Conservation (phyloP, 495 filamentous ascomycete genomes). For the Penicillium nucicola region DNA sequence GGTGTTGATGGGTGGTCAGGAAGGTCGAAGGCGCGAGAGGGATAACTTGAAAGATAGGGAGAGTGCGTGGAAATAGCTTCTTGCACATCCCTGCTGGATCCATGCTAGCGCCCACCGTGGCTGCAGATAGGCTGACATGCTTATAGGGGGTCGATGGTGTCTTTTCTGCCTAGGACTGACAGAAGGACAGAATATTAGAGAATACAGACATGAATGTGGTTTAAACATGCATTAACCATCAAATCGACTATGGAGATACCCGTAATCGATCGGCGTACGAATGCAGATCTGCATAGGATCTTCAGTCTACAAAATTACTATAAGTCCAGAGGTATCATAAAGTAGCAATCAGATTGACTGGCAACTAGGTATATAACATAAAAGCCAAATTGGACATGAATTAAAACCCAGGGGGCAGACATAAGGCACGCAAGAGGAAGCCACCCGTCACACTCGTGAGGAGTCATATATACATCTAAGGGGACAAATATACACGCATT, state of each 20-base stretch:
- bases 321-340: too few relatives aligned
- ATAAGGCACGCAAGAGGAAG: not conserved
- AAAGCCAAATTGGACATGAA: not conserved
- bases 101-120: not conserved
- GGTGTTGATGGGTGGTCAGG: not conserved
- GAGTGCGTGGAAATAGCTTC: not conserved
- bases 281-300: too few relatives aligned
- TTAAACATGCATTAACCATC: too few relatives aligned
- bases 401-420: not conserved
- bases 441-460: not conserved
- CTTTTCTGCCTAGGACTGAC: too few relatives aligned
- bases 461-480: slow-evolving; percentile 5
- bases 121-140: not conserved
- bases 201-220: too few relatives aligned
- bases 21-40: not conserved
- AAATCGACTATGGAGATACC: too few relatives aligned
- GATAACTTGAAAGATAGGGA: not conserved
- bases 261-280: too few relatives aligned
- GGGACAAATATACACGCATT: not conserved
- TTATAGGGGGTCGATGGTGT: too few relatives aligned
- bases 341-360: too few relatives aligned
- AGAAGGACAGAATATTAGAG: too few relatives aligned
- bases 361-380: too few relatives aligned
- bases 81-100: not conserved
- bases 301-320: too few relatives aligned